Conservation (phyloP, 768 basidiomycete genomes). For the Russula sp. region DNA sequence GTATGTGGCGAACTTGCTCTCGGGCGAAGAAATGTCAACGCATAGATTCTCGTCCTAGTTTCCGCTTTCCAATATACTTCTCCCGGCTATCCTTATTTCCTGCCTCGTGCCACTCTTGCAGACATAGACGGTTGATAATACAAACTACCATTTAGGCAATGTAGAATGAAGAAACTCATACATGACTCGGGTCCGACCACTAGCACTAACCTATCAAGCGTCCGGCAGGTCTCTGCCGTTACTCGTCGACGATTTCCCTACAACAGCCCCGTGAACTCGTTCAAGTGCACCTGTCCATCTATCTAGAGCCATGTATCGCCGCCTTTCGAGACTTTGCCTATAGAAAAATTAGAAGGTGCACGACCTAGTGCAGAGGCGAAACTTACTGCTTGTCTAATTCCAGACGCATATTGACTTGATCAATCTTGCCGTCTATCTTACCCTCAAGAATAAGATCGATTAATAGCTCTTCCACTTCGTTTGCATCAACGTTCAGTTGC, state of each 20-base stretch:
- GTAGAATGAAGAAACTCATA: conserved; percentile 6
- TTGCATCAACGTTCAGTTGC: conserved; percentile 93
- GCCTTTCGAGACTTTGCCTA: conserved; percentile 84
- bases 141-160: conserved; percentile 9
- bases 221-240: conserved; percentile 17
- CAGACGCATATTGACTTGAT: conserved; percentile 90
- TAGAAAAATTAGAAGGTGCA: conserved; percentile 12
- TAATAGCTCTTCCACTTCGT: conserved; percentile 90
- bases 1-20: conserved; percentile 2
- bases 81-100: not conserved
- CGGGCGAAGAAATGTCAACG: not conserved
- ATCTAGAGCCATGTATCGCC: conserved; percentile 72
- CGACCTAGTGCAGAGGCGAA: not conserved
- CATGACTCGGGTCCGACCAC: not conserved
- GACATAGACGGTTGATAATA: conserved; percentile 8
- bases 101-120: not conserved
- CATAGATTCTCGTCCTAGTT: not conserved
- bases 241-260: conserved; percentile 55
- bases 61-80: not conserved
- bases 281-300: conserved; percentile 83
- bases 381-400: conserved; percentile 84
- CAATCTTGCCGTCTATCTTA: conserved; percentile 95
- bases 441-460: conserved; percentile 93
- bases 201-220: not conserved
- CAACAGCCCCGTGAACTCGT: conserved; percentile 66